Base-by-base conservation (phyloP, 768 basidiomycete species). In the Mycena epipterygia region DNA sequence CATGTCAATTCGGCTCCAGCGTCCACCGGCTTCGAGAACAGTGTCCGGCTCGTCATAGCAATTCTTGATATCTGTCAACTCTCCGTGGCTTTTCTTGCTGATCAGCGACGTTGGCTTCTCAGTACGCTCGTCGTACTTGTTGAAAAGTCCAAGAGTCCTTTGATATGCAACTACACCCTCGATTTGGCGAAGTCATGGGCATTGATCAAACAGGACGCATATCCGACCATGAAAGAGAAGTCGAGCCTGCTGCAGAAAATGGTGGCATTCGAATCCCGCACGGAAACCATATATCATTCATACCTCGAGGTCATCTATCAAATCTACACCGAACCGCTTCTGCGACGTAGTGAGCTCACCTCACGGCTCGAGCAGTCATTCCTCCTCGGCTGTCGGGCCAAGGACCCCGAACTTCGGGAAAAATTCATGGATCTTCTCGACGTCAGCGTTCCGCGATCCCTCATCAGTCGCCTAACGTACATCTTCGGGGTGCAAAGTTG, bases 161-260 rank as follows among this genome's bases (percentile, higher is more conserved):
- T 87, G 17, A 87, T 99, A 3, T 97, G 95, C 77, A 90, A 89
- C 17, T 95, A 93, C 76, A 88, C 98, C 71, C 87, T 99, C 25
- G 93, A 96, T 64, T 88, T 98, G 64, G 89, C 94, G 56, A 88
- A 93, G 55, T 91, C 92, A 29, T 99, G 97, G 97, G 93, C 95
- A n/a, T 84, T 97, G 73, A 89, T 91, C 48, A 90, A 89, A 75
- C 93, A 92, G 60, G 95, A 98, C 65, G 86, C 91, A 2, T 94
- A 93, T 78, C 97, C 97, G 9, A 94, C 94, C 0, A 92, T 94
- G 89, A 98, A 98, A 81, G 98, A 99, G 83, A 99, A 98, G 80
- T 93, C 97, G 3, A 92, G 87, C 32, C 82, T 99, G 35, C 80
- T 99, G 70, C 91, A 93, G 76, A 95, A 94, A 78, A 97, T 99